A percentile compares a stretch with the other conserved stretches of the same genome.
Evolutionary conservation across 2,329 filamentous ascomycete species (phyloP).

Genomic region (Lecanicillium sp.): DNA sequence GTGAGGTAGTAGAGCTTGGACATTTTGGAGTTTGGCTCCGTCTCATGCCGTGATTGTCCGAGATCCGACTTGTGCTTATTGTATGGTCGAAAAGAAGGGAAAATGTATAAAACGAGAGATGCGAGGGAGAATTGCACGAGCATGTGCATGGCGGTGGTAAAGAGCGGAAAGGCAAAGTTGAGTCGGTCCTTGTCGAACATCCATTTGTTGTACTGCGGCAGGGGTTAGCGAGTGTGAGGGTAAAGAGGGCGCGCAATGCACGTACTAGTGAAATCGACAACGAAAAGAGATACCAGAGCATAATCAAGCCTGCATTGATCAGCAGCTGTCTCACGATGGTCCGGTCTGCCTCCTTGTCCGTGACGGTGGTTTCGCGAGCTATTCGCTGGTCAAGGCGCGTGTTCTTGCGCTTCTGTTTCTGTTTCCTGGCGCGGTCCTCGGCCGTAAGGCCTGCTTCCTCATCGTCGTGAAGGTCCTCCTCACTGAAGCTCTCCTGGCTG

Average conservation of each 20-base stretch:
- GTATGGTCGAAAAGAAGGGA: slow-evolving; percentile 74
- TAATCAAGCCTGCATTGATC: slow-evolving; percentile 76
- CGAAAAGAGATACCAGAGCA: slow-evolving; percentile 85
- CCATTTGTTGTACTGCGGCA: slow-evolving; percentile 98
- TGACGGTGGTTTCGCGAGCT: slow-evolving; percentile 57
- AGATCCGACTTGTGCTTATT: slow-evolving; percentile 41
- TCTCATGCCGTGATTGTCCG: slow-evolving; percentile 45
- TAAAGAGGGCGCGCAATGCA: slow-evolving; percentile 16
- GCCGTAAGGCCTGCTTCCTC: slow-evolving; percentile 83
- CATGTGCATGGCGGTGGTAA: slow-evolving; percentile 95
- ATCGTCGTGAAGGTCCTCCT: slow-evolving; percentile 73
- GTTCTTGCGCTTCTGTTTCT: slow-evolving; percentile 60
- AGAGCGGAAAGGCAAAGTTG: slow-evolving; percentile 90
- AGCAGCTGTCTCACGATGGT: slow-evolving; percentile 62
- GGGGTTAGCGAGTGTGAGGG: slow-evolving; percentile 18
- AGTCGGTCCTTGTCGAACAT: slow-evolving; percentile 87
- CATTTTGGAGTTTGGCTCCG: slow-evolving; percentile 62
- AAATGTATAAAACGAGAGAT: slow-evolving; percentile 68
- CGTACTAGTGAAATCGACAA: slow-evolving; percentile 85
- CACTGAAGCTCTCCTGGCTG: slow-evolving; percentile 54
- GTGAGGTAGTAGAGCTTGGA: slow-evolving; percentile 87
- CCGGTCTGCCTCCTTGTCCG: slow-evolving; percentile 70
- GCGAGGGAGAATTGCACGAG: slow-evolving; percentile 83
- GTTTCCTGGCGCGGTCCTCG: slow-evolving; percentile 63
- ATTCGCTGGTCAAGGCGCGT: slow-evolving; percentile 65